These are phyloP conservation scores for Eragrostis nindensis DNA, from an alignment of 176 grass and related monocot genomes.

Conservation along the genomic window DNA sequence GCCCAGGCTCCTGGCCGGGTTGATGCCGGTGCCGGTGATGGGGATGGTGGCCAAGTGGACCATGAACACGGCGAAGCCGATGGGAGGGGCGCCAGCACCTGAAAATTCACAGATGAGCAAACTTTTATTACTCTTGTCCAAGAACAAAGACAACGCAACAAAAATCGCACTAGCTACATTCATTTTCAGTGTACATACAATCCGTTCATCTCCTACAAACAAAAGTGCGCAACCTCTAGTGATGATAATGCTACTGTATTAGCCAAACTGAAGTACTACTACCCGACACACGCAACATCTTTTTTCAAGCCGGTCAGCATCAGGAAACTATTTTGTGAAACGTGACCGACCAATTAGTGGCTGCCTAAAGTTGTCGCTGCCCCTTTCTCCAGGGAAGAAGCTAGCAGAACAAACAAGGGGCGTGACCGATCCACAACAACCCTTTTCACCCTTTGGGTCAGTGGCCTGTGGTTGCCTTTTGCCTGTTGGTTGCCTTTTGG, in stretches of 20 bases:
- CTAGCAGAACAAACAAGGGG: background rate
- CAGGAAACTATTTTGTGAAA: background rate
- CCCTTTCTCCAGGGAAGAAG: constrained; percentile 14
- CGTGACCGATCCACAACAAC: no score
- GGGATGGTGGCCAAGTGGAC: constrained; percentile 92
- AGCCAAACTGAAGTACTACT: no score
- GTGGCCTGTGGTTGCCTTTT: no score
- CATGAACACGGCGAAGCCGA: constrained; percentile 93
- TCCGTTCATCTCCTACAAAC: background rate
- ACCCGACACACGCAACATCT: background rate
- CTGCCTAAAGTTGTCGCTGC: background rate
- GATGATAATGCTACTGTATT: no score
- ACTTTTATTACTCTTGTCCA: no score
- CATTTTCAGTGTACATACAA: background rate
- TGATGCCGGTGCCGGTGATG: constrained; percentile 89
- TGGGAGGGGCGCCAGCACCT: constrained; percentile 87
- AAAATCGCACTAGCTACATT: no score
- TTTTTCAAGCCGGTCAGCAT: background rate
- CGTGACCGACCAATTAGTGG: constrained; percentile 20
- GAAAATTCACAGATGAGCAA: background rate
- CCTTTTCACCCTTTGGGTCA: no score
- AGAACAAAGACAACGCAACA: no score
- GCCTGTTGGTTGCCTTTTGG: background rate
- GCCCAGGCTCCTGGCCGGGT: constrained; percentile 81
- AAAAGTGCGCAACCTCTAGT: no score